Conservation (phyloP, 164 flowering plant genomes). For the Taxillus chinensis region DNA sequence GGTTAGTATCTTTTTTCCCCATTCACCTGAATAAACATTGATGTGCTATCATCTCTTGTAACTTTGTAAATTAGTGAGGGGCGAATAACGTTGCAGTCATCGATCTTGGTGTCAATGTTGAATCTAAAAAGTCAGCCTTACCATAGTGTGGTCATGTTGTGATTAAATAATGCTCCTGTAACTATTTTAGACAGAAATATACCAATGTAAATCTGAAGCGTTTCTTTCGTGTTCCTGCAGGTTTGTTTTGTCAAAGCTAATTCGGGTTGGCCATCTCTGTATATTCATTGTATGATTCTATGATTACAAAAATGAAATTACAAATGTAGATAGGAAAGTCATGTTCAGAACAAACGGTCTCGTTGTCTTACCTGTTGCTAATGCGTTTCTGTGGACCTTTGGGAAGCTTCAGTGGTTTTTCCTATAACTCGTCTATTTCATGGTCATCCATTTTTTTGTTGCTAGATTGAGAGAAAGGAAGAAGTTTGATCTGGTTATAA, state of each 20-base stretch:
- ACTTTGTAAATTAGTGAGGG: conserved; percentile 4
- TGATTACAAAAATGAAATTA: conserved; percentile 2
- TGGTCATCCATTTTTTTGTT: neutral
- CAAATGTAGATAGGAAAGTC: conserved; percentile 6
- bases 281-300: conserved; percentile 26
- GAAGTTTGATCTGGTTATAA: too few relatives aligned
- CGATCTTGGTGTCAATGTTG: too few relatives aligned
- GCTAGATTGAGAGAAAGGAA: neutral
- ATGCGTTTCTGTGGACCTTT: conserved; percentile 2
- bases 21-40: neutral
- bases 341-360: conserved; percentile 10
- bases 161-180: conserved; percentile 1
- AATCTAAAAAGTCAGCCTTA: too few relatives aligned
- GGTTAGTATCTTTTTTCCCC: conserved; percentile 8
- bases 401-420: neutral
- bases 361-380: neutral
- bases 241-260: conserved; percentile 61
- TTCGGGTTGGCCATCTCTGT: conserved; percentile 39
- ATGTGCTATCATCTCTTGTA: conserved; percentile 14
- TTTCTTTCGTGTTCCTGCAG: conserved; percentile 82
- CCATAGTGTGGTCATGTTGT: too few relatives aligned
- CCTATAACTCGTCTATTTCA: neutral
- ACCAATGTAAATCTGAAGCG: conserved; percentile 43
- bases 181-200: conserved; percentile 12
- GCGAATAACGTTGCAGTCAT: too few relatives aligned